A percentile compares a stretch with the other conserved stretches of the same genome.
phyloP scores from a whole-genome alignment of 805 yeast genomes.

The Metschnikowia noctiluminum region DNA sequence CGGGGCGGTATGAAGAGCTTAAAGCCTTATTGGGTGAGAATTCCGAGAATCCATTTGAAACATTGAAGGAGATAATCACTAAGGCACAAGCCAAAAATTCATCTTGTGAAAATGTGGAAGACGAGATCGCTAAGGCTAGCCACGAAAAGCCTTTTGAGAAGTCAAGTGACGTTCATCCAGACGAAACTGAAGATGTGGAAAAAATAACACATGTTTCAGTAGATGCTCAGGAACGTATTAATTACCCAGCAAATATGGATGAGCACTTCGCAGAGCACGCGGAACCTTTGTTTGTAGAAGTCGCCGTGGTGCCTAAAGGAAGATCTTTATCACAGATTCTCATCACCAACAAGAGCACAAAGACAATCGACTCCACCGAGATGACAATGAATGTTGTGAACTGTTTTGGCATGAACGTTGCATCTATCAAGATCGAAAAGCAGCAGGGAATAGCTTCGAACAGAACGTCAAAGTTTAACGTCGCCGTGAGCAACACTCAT shows the following conservation, averaged over 20 bases:
- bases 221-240: background rate
- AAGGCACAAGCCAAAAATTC: background rate
- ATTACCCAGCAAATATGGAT: background rate
- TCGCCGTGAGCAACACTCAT: slow-evolving; percentile 29
- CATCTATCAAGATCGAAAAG: slow-evolving; percentile 28
- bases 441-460: slow-evolving; percentile 32
- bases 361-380: slow-evolving; percentile 28
- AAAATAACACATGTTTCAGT: no score
- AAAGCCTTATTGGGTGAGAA: slow-evolving; percentile 1
- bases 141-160: background rate
- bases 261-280: background rate
- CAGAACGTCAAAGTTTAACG: slow-evolving; percentile 31
- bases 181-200: no score
- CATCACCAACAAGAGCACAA: slow-evolving; percentile 27
- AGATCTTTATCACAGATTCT: slow-evolving; percentile 29
- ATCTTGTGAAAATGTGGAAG: background rate
- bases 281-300: slow-evolving; percentile 13
- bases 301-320: slow-evolving; percentile 30
- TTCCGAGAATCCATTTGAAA: background rate
- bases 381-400: slow-evolving; percentile 29
- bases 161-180: no score
- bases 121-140: background rate
- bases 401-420: slow-evolving; percentile 26
- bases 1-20: slow-evolving; percentile 1
- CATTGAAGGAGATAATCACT: background rate